Evolutionary conservation across 148 eudicot species (phyloP).

Genomic region (Cornus florida): DNA sequence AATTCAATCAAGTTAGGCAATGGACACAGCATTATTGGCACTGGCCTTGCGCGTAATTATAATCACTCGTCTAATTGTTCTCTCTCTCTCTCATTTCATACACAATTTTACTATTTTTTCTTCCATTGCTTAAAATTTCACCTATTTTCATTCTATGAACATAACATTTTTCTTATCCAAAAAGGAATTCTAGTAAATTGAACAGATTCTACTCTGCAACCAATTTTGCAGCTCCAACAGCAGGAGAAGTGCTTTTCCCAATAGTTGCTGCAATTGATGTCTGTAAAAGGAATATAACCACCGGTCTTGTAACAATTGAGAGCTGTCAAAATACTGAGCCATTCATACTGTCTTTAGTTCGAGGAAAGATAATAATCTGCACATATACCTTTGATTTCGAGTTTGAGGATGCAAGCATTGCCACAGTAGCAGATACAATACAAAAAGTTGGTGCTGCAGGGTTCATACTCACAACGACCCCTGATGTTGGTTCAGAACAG

Average conservation of each 20-base stretch:
- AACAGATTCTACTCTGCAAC: not conserved
- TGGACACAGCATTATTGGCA: slow-evolving; percentile 50
- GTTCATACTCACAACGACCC: slow-evolving; percentile 63
- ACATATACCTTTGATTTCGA: slow-evolving; percentile 63
- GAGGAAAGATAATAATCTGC: slow-evolving; percentile 62
- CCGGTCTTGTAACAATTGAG: slow-evolving; percentile 34
- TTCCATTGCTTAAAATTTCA: no score
- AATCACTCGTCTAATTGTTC: not conserved
- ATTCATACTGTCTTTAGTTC: slow-evolving; percentile 44
- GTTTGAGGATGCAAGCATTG: slow-evolving; percentile 52
- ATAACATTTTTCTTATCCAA: not conserved
- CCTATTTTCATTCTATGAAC: no score
- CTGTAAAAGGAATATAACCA: slow-evolving; percentile 35
- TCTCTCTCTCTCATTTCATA: not conserved
- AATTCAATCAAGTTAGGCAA: slow-evolving; percentile 44
- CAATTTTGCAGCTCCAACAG: slow-evolving; percentile 49
- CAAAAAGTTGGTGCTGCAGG: slow-evolving; percentile 55
- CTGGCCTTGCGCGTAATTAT: slow-evolving; percentile 61
- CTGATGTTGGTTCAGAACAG: slow-evolving; percentile 54
- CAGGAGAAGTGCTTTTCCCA: slow-evolving; percentile 41
- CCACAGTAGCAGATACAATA: slow-evolving; percentile 51
- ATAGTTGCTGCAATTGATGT: slow-evolving; percentile 68
- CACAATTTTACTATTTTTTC: no score
- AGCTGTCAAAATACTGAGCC: slow-evolving; percentile 55
- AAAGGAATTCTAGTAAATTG: not conserved